Evolutionary conservation across 371 early-diverging fungal species (phyloP), one percentile per base, ranked within the genome.

Genomic region (Blakeslea trispora): DNA sequence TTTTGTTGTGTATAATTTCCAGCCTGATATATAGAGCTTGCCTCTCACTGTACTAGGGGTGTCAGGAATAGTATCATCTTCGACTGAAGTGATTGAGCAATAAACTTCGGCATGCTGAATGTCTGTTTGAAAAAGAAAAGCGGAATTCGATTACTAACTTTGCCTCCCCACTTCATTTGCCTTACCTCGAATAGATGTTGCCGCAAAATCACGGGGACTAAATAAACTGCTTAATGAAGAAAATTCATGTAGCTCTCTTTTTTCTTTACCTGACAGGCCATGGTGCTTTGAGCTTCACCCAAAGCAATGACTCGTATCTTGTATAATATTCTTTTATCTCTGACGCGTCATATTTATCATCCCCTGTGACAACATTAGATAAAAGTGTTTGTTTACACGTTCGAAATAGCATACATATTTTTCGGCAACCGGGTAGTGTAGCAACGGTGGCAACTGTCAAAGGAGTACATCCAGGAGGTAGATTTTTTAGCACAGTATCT

Each of bases 221-320:
- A 17, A 14, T 14, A 2, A 17, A 17, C 6, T 14, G 5, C 14
- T 45, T 45, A 24, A 14, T 35, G 35, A 45, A 22, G 35, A 32
- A 23, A 32, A 41, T 32, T 15, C n/a, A n/a, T n/a, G n/a, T n/a
- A n/a, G n/a, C n/a, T n/a, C n/a, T n/a, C n/a, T 40, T 48, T 39
- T 43, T 32, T 24, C 15, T 40, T 60, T 69, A 73, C 74, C 64
- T 63, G 18, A 77, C 56, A 35, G 77, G 77, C 77, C 77, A 77
- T 3, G 71, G 74, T 23, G 68, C 61, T 57, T 74, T 77, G 24
- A 62, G 57, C 54, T 69, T 71, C 19, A 64, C 64, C 74, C 74
- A 74, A 48, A 69, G 69, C 13, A 74, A 50, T 9, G 64, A 57
- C 43, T 74, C 74, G 22, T 37, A 59, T 32, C 42, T 49, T 15